Evolutionary conservation across 176 grass and related monocot genomes (phyloP).

Genomic region (Secale cereale): DNA sequence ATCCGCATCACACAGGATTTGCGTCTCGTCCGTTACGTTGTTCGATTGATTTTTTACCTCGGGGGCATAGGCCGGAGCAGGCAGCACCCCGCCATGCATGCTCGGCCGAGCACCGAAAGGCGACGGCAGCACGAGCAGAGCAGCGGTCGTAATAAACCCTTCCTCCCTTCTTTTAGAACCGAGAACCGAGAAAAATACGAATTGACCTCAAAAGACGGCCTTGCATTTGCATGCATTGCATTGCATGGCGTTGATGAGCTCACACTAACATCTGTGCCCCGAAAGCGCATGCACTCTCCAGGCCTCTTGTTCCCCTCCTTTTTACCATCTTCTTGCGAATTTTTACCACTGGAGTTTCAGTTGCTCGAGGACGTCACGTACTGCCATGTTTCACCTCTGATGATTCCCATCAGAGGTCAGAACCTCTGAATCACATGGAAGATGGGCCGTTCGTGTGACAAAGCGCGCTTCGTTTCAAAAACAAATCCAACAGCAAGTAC

Average conservation of each 20-base stretch:
- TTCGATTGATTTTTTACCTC: background rate
- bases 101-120: constrained; percentile 35
- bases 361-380: background rate
- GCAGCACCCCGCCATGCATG: constrained; percentile 33
- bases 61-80: background rate
- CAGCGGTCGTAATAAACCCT: background rate
- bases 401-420: background rate
- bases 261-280: constrained; percentile 35
- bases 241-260: constrained; percentile 15
- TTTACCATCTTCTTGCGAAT: too few relatives aligned
- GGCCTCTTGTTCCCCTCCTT: constrained; percentile 28
- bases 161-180: background rate
- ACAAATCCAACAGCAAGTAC: background rate
- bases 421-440: background rate
- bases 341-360: background rate
- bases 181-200: background rate
- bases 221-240: background rate
- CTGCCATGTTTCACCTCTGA: background rate
- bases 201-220: constrained; percentile 34
- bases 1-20: too few relatives aligned
- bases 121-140: background rate
- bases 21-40: too few relatives aligned
- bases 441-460: background rate
- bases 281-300: constrained; percentile 30
- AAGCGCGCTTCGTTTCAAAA: background rate